These are phyloP conservation scores for Exidia glandulosa DNA, from an alignment of 768 basidiomycete species.

Conservation along the genomic window DNA sequence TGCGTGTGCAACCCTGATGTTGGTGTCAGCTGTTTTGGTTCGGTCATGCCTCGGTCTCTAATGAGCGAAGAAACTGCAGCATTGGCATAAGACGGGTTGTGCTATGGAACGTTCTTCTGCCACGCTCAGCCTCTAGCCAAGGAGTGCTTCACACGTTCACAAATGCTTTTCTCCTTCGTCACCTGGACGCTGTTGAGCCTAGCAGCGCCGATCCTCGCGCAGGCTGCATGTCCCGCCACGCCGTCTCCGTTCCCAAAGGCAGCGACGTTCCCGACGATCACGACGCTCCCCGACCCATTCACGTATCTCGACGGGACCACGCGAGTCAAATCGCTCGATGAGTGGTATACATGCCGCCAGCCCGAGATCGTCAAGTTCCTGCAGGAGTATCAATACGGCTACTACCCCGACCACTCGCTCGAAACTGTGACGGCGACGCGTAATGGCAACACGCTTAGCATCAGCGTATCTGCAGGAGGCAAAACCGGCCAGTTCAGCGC, in stretches of 20 bases:
- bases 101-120: no score
- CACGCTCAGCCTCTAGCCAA: no score
- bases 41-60: no score
- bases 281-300: neutral
- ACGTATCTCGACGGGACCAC: neutral
- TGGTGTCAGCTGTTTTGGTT: no score
- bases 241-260: neutral
- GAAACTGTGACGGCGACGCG: neutral
- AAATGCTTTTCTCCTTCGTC: no score
- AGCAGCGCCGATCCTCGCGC: neutral
- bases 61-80: no score
- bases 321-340: neutral
- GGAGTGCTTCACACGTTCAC: no score
- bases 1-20: no score
- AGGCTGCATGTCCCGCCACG: neutral
- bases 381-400: slow-evolving; percentile 2
- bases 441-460: neutral
- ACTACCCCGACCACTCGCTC: slow-evolving; percentile 1
- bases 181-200: neutral
- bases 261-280: neutral
- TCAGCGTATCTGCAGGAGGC: neutral
- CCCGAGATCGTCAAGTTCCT: neutral
- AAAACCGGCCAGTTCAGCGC: neutral
- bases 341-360: slow-evolving; percentile 1
- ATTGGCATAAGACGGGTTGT: no score